Percentiles rank a stretch among this genome's conserved stretches.
phyloP scores from a whole-genome alignment of 371 early-diverging fungal genomes.

The Capillidium heterosporum region DNA sequence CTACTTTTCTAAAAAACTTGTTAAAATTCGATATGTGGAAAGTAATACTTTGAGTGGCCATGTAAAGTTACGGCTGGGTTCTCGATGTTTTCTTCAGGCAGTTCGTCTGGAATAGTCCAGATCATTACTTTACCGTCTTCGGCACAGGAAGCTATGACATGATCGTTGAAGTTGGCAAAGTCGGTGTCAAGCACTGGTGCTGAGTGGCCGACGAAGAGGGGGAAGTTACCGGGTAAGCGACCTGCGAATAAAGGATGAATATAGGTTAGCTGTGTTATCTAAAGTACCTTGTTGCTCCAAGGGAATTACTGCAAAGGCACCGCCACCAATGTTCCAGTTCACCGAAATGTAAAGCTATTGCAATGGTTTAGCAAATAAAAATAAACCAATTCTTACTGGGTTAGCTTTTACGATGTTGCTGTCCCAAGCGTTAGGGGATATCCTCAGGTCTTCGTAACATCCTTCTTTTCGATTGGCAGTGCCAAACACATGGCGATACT shows the following conservation, averaged over 20 bases:
- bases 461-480: slow-evolving; percentile 72
- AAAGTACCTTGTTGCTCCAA: slow-evolving; percentile 49
- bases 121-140: slow-evolving; percentile 94
- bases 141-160: slow-evolving; percentile 70
- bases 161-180: slow-evolving; percentile 93
- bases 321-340: slow-evolving; percentile 92
- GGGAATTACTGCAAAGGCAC: slow-evolving; percentile 90
- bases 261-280: background rate
- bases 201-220: slow-evolving; percentile 81
- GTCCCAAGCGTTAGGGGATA: slow-evolving; percentile 89
- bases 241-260: slow-evolving; percentile 18
- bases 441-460: slow-evolving; percentile 86
- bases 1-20: slow-evolving; percentile 53
- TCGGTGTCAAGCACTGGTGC: slow-evolving; percentile 92
- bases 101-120: slow-evolving; percentile 78
- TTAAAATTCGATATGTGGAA: background rate
- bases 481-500: slow-evolving; percentile 89
- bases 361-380: background rate
- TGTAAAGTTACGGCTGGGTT: slow-evolving; percentile 39
- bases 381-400: slow-evolving; percentile 33
- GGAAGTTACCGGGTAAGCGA: slow-evolving; percentile 67
- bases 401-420: slow-evolving; percentile 89
- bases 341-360: slow-evolving; percentile 64
- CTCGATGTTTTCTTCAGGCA: slow-evolving; percentile 41
- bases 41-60: slow-evolving; percentile 36